Base-by-base conservation (phyloP, 257 asterid genomes). In the Forsythia suspensa region DNA sequence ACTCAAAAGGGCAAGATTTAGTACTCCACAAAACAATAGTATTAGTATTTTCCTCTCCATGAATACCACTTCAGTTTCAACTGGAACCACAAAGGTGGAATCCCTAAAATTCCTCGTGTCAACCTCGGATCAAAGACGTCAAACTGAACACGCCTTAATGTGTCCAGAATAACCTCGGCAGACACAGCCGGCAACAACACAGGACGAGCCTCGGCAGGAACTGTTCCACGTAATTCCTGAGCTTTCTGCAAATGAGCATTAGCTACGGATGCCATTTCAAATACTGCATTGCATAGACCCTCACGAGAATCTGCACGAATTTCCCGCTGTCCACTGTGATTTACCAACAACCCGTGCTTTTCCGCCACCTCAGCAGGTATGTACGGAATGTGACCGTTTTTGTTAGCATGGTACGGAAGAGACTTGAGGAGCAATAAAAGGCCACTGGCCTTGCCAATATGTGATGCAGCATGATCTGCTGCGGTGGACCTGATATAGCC, bases 401-500 rank as follows among this genome's bases (percentile, higher is more conserved):
- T 86, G 43, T 86, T 86, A 3, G 92, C 97, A 65, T 95, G 99
- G 84, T 92, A 92, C 0, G 97, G 98, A 67, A 93, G 83, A 6
- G 98, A 93, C 79, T 85, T 95, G 24, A 95, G 92, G 48, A 95
- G 91, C 90, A 95, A 83, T 3, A 88, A 85, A 34, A 95, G 92
- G 21, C 99, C 99, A 34, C 97, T 92, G 0, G 99, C 99, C 84
- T 95, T 95, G 46, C 99, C 99, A 9, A 95, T 87, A 77, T 95
- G 99, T 8, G 99, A 95, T 10, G 98, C 99, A 55, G 97, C 98
- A 61, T 95, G 99, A 76, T 95, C 99, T 0, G 99, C 99, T 9
- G 84, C 72, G 1, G 98, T 85, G 41, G 98, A 95, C 42, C 51
- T 84, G 21, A 95, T 87, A 41, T 97, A 96, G 48, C 96, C 95